Conservation (phyloP, 108 stramenopile genomes). For the Skeletonema marinoi region DNA sequence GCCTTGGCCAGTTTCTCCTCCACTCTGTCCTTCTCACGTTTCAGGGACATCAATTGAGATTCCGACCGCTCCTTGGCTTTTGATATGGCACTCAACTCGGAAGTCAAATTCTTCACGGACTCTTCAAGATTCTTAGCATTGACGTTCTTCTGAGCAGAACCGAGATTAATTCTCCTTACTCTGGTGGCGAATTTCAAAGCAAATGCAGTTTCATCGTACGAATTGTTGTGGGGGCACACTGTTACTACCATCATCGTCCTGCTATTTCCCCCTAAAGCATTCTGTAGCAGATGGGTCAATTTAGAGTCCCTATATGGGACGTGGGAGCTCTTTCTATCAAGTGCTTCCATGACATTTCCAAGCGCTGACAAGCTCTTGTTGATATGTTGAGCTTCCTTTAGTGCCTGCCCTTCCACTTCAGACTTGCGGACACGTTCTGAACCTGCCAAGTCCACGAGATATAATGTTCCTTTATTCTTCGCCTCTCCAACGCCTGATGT, state of each 20-base stretch:
- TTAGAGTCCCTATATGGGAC: conserved; percentile 96
- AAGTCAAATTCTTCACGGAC: conserved; percentile 84
- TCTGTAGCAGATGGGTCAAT: conserved; percentile 94
- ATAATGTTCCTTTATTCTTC: conserved; percentile 82
- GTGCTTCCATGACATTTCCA: conserved; percentile 98
- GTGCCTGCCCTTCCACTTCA: conserved; percentile 85
- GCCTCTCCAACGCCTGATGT: conserved; percentile 72
- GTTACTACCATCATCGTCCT: conserved; percentile 97
- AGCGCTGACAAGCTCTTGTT: conserved; percentile 98
- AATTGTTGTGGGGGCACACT: conserved; percentile 81
- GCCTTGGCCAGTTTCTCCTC: conserved; percentile 75
- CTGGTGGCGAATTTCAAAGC: conserved; percentile 99
- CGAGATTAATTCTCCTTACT: conserved; percentile 89
- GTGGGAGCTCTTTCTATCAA: conserved; percentile 88
- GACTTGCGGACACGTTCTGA: conserved; percentile 98
- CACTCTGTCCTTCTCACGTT: conserved; percentile 79
- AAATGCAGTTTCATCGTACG: conserved; percentile 95
- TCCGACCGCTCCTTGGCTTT: conserved; percentile 85
- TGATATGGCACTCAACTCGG: conserved; percentile 74
- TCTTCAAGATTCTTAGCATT: conserved; percentile 90
- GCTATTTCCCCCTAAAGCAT: conserved; percentile 94
- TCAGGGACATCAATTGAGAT: conserved; percentile 67
- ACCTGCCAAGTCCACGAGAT: conserved; percentile 98
- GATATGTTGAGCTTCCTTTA: conserved; percentile 98
- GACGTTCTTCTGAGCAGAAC: conserved; percentile 87